Base-by-base conservation (phyloP, 78 protist genomes). In the Bodo saltans region DNA sequence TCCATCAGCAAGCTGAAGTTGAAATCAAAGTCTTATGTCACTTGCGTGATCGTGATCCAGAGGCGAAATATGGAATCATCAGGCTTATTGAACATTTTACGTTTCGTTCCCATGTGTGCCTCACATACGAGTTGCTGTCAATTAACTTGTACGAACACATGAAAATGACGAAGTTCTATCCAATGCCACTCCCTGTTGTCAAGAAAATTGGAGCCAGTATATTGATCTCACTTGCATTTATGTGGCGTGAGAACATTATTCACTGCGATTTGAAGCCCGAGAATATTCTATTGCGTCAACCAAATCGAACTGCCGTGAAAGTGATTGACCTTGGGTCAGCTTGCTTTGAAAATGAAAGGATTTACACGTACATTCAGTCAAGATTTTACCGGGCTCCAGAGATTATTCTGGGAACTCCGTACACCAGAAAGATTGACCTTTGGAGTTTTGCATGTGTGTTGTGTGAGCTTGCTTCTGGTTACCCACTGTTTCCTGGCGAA, bases 381-480 rank as follows among this genome's bases (percentile, higher is more conserved):
- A 85, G 97, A 35, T 93, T 91, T 71, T 95, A 95, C 83, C 80
- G 96, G 28, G 84, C 99, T 42, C 99, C 99, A 35, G 99, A 96
- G 78, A 93, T 96, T 30, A 75, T 96, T 8, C 69, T 95, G n/a
- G 96, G 97, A n/a, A 25, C 72, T 3, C 78, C 89, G 42, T 91
- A 91, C 69, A n/a, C 23, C 37, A 37, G 34, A 33, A 83, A 88
- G 0, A 89, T 95, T 35, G 98, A 95, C 86, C 3, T 83, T 74
- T 83, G 85, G 81, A 30, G 60, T 25, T 26, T 39, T 27, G 74
- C 39, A 26, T 93, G 94, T 76, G 84, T 87, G 21, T 42, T 82
- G 2, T 88, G 89, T 12, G 97, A 94, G 87, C 80, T 94, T 2
- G 91, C 90, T 69, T 52, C 87, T 33, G 95, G 97, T 4, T 69